These are phyloP conservation scores for Eutrema japonicum DNA, from an alignment of 345 rosid genomes.

Conservation along the genomic window DNA sequence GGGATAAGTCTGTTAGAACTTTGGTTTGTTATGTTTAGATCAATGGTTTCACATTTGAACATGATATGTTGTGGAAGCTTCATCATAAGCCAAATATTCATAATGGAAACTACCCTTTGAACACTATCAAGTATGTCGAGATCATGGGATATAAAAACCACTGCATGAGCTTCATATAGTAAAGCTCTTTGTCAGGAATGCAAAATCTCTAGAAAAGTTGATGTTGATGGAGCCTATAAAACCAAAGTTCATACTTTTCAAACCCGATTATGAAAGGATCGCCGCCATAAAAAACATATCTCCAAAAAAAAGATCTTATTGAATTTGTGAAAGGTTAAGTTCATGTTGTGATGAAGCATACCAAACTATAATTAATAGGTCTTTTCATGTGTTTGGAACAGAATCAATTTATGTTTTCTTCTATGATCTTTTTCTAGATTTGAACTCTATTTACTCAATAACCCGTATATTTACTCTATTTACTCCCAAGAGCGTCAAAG, in stretches of 20 bases:
- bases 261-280: background rate
- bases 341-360: no score
- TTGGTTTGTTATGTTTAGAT: constrained; percentile 12
- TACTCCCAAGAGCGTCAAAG: no score
- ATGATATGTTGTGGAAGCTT: background rate
- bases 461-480: no score
- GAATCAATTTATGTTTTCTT: no score
- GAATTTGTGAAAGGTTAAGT: no score
- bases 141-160: constrained; percentile 31
- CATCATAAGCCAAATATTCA: background rate
- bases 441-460: no score
- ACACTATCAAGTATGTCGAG: background rate
- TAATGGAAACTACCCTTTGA: background rate
- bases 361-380: no score
- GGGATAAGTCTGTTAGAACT: background rate
- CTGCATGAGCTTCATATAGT: constrained; percentile 14
- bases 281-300: no score
- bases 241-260: background rate
- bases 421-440: no score
- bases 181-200: constrained; percentile 1
- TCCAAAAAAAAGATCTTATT: no score
- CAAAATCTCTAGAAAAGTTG: constrained; percentile 6
- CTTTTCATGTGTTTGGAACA: no score
- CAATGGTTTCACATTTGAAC: constrained; percentile 17
- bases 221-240: background rate